Conservation (phyloP, 176 grass and related monocot genomes). For the Elaeis guineensis region DNA sequence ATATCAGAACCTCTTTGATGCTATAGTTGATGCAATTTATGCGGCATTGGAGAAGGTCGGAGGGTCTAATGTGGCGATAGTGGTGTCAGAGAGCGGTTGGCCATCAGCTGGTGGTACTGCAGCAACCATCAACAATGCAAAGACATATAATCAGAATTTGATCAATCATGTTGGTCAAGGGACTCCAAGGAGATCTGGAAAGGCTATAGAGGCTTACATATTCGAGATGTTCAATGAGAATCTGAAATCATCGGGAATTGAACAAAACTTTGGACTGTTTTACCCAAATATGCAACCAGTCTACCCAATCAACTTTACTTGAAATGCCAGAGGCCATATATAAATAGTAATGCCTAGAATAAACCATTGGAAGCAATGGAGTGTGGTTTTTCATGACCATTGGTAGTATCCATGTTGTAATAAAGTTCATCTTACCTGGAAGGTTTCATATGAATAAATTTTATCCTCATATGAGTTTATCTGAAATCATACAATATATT, state of each 20-base stretch:
- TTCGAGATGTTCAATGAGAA: slow-evolving; percentile 89
- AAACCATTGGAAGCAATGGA: too few relatives aligned
- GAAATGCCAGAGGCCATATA: neutral
- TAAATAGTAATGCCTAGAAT: too few relatives aligned
- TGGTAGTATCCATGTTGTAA: too few relatives aligned
- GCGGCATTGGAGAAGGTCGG: slow-evolving; percentile 34
- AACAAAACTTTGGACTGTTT: slow-evolving; percentile 63
- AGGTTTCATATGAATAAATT: too few relatives aligned
- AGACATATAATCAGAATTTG: slow-evolving; percentile 56
- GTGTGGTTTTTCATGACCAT: too few relatives aligned
- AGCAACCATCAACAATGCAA: slow-evolving; percentile 34
- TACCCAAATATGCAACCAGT: slow-evolving; percentile 28
- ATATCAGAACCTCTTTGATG: slow-evolving; percentile 50
- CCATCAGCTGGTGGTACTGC: slow-evolving; percentile 42
- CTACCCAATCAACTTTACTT: slow-evolving; percentile 30
- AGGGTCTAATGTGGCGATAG: neutral
- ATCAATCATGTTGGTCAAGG: slow-evolving; percentile 44
- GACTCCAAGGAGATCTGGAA: slow-evolving; percentile 37
- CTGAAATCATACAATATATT: too few relatives aligned
- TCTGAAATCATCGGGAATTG: slow-evolving; percentile 15
- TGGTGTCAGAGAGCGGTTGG: neutral
- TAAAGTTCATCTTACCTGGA: too few relatives aligned
- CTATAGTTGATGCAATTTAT: slow-evolving; percentile 52
- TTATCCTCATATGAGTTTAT: too few relatives aligned
- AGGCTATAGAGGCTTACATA: slow-evolving; percentile 38